Conservation (phyloP, 73 alveolate species). For the Tetrahymena malaccensis region DNA sequence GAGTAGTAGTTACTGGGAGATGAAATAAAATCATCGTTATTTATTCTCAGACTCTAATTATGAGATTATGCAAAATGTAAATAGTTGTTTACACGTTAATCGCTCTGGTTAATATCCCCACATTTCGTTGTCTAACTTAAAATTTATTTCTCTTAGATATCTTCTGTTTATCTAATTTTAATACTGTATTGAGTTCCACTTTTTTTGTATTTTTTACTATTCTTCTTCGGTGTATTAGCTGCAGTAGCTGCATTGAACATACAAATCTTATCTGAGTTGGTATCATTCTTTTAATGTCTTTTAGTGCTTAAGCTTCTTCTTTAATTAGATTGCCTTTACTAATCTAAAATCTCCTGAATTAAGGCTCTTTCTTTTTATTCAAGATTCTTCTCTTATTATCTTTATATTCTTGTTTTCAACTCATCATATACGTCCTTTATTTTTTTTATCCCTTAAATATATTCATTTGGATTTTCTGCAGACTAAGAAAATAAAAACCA, state of each 20-base stretch:
- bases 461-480: neutral
- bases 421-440: neutral
- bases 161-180: neutral
- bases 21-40: neutral
- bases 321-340: neutral
- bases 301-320: neutral
- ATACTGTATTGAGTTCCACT: neutral
- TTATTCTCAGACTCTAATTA: neutral
- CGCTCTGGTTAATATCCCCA: neutral
- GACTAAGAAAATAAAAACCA: neutral
- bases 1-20: neutral
- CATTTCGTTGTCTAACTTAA: neutral
- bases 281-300: neutral
- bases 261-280: neutral
- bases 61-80: neutral
- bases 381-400: neutral
- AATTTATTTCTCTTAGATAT: neutral
- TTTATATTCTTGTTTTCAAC: neutral
- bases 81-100: neutral
- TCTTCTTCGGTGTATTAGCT: neutral
- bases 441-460: neutral
- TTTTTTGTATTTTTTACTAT: neutral
- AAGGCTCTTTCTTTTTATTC: neutral
- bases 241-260: neutral
- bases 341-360: neutral